A percentile compares a stretch with the other conserved stretches of the same genome.
Conservation (phyloP, 2,329 filamentous ascomycete genomes). For the Colletotrichum destructivum region DNA sequence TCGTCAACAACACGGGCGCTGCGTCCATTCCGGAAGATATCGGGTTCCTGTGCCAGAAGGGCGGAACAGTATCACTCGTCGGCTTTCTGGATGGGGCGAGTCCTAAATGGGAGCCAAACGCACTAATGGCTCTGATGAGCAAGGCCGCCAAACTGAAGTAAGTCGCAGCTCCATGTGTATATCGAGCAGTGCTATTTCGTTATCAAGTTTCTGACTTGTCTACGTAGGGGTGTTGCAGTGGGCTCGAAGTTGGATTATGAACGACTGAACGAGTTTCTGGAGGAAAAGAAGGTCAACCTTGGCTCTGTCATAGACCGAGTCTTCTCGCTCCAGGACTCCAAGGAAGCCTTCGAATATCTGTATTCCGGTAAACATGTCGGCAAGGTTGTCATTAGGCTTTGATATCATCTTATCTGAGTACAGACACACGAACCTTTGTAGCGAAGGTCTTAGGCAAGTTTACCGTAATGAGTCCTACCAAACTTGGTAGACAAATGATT, state of each 20-base stretch:
- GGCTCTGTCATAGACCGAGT: slow-evolving; percentile 19
- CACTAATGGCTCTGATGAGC: slow-evolving; percentile 22
- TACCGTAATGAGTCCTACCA: too few relatives aligned
- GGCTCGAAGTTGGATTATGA: slow-evolving; percentile 27
- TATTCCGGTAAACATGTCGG: slow-evolving; percentile 28
- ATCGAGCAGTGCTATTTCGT: too few relatives aligned
- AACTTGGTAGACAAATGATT: neutral
- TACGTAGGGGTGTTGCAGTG: slow-evolving; percentile 11
- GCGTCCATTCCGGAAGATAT: slow-evolving; percentile 45
- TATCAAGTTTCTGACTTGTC: neutral
- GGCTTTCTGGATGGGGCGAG: slow-evolving; percentile 23
- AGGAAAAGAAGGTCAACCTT: slow-evolving; percentile 17
- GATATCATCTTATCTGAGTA: neutral
- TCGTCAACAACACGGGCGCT: slow-evolving; percentile 48
- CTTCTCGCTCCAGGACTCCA: slow-evolving; percentile 24
- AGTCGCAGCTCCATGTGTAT: neutral
- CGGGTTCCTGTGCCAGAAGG: slow-evolving; percentile 10
- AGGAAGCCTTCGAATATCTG: slow-evolving; percentile 22
- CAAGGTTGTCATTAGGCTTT: slow-evolving; percentile 30
- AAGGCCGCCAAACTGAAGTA: slow-evolving; percentile 29
- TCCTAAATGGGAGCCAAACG: slow-evolving; percentile 13
- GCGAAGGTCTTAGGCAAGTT: too few relatives aligned
- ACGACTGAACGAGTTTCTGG: slow-evolving; percentile 14
- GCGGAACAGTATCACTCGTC: slow-evolving; percentile 17
- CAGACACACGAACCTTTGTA: too few relatives aligned